These are phyloP conservation scores for Dictyostelium citrinum DNA, from an alignment of 78 protist species.

Conservation along the genomic window DNA sequence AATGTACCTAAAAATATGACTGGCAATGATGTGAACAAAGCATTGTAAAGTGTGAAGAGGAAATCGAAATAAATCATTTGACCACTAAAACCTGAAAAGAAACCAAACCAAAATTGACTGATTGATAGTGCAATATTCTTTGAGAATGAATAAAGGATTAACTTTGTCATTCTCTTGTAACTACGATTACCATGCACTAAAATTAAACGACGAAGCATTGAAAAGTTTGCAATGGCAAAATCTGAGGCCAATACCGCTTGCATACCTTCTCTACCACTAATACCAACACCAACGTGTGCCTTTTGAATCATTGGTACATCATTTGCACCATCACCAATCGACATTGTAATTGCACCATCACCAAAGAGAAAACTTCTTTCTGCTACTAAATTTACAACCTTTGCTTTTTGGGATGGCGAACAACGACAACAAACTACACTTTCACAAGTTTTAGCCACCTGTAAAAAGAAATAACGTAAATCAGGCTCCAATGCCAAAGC, in stretches of 20 bases:
- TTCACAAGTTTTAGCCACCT: conserved; percentile 50
- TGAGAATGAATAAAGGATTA: conserved; percentile 85
- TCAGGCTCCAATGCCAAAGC: conserved; percentile 51
- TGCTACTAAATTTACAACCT: conserved; percentile 49
- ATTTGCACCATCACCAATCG: conserved; percentile 98
- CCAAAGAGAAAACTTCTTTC: conserved; percentile 46
- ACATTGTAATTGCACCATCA: conserved; percentile 87
- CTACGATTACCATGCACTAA: conserved; percentile 92
- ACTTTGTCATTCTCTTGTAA: conserved; percentile 90
- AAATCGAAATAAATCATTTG: conserved; percentile 66
- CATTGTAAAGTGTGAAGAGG: conserved; percentile 76
- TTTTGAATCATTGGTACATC: conserved; percentile 83
- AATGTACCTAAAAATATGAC: conserved; percentile 81
- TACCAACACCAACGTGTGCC: conserved; percentile 96
- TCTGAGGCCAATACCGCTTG: conserved; percentile 94
- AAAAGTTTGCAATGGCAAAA: conserved; percentile 94
- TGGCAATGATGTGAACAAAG: conserved; percentile 85
- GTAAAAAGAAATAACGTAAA: conserved; percentile 65
- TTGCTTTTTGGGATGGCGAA: conserved; percentile 87
- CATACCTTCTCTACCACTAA: conserved; percentile 94
- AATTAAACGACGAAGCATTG: conserved; percentile 74
- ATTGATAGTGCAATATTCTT: conserved; percentile 81
- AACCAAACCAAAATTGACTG: conserved; percentile 83
- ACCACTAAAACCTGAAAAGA: conserved; percentile 83
- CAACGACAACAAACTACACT: conserved; percentile 92